A percentile compares a stretch with the other conserved stretches of the same genome.
Conservation (phyloP, 495 filamentous ascomycete genomes). For the Echria macrotheca region DNA sequence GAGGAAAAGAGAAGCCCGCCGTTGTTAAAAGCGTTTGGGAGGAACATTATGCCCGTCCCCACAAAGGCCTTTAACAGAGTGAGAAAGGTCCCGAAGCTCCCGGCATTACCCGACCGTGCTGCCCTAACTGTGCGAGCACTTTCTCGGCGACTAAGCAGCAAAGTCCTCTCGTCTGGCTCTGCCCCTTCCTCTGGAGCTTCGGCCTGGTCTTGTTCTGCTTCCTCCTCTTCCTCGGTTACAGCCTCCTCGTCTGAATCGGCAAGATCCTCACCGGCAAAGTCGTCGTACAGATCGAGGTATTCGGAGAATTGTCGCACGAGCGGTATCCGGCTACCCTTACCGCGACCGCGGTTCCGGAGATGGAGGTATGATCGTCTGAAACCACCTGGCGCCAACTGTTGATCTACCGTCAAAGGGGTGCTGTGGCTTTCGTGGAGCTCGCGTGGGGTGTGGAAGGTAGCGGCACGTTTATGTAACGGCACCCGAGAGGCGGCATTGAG, state of each 20-base stretch:
- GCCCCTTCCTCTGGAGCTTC: too few species aligned
- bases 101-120: slow-evolving; percentile 46
- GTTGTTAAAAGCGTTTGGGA: slow-evolving; percentile 63
- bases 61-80: slow-evolving; percentile 62
- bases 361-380: slow-evolving; percentile 57
- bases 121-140: slow-evolving; percentile 19
- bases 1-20: slow-evolving; percentile 63
- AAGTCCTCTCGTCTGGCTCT: slow-evolving; percentile 39
- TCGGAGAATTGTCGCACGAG: slow-evolving; percentile 61
- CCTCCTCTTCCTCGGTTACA: slow-evolving; percentile 39
- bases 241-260: slow-evolving; percentile 59
- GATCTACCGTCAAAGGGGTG: slow-evolving; percentile 36
- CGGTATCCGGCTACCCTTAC: too few species aligned
- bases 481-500: slow-evolving; percentile 47
- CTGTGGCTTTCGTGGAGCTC: slow-evolving; percentile 20
- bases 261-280: slow-evolving; percentile 67
- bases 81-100: slow-evolving; percentile 60
- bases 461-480: slow-evolving; percentile 46
- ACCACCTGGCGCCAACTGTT: slow-evolving; percentile 53
- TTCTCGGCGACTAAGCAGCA: slow-evolving; percentile 51
- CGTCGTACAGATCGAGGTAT: slow-evolving; percentile 64
- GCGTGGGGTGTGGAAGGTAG: slow-evolving; percentile 50
- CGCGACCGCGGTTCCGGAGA: too few species aligned
- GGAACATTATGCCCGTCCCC: slow-evolving; percentile 63
- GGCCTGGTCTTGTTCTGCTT: too few species aligned